A percentile compares a stretch with the other conserved stretches of the same genome.
These are phyloP conservation scores for Coemansia sp. DNA, from an alignment of 192 early-diverging fungal genomes.

Conservation along the genomic window DNA sequence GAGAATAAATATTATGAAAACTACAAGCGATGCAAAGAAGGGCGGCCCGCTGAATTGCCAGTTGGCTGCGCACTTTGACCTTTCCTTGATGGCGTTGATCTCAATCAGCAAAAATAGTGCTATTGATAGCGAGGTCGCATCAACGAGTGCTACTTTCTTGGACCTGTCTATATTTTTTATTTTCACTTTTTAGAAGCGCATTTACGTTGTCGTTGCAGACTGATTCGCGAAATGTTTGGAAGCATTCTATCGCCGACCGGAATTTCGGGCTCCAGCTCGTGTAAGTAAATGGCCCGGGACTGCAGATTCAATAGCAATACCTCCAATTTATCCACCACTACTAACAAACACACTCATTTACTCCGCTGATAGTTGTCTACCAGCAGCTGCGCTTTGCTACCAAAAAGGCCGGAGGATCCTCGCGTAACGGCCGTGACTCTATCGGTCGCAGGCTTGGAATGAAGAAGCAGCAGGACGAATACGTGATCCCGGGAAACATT, in stretches of 20 bases:
- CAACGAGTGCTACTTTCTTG: too few species aligned
- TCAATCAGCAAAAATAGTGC: neutral
- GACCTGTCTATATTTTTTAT: neutral
- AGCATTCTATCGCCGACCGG: neutral
- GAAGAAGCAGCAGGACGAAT: slow-evolving; percentile 68
- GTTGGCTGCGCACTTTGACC: neutral
- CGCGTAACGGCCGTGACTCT: slow-evolving; percentile 77
- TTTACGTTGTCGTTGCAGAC: neutral
- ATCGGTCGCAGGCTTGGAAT: slow-evolving; percentile 75
- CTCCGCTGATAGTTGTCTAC: slow-evolving; percentile 9
- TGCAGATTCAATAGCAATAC: neutral
- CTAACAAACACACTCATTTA: neutral
- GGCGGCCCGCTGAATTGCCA: neutral
- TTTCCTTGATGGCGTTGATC: neutral
- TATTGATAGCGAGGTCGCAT: neutral
- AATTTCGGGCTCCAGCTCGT: neutral
- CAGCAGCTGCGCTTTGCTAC: slow-evolving; percentile 73
- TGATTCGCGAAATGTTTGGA: neutral
- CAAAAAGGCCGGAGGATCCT: slow-evolving; percentile 76
- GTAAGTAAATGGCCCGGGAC: neutral
- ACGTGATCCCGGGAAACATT: slow-evolving; percentile 75
- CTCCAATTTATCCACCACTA: neutral
- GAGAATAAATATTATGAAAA: neutral
- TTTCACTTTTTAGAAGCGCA: neutral
- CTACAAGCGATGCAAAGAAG: neutral